Evolutionary conservation across 495 filamentous ascomycete species (phyloP), one percentile per base, ranked within the genome.

Genomic region (Podospora pseudocomata): DNA sequence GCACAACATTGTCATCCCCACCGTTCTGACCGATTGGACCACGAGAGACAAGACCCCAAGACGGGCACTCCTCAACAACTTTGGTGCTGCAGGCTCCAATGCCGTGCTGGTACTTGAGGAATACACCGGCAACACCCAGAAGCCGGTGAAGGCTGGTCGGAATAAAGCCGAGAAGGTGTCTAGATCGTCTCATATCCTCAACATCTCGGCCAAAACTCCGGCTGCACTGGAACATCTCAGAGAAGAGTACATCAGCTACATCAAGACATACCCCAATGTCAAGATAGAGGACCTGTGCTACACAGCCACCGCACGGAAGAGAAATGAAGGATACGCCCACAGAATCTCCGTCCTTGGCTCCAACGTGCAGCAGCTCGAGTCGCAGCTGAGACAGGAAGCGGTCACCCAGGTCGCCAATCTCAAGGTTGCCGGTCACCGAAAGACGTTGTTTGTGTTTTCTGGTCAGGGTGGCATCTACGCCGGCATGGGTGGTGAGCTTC

Each of bases 31-130:
- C 16, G 23, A 19, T 3, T 61, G 20, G 20, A 61, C 4, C 23
- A 27, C 20, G 20, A 27, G 6, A 28, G 16, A 18, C 59, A 61
- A 58, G 55, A 58, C 55, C 2, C 55, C 55, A 26, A 58, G 55
- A 26, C n/a, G 55, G n/a, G 55, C 55, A 7, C 55, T 58, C 9
- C n/a, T 61, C 7, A 61, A 61, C 59, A 61, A 61, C 59, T 61
- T 28, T 32, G 59, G 59, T 18, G 59, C 59, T 28, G 20, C 59
- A 5, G 59, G 59, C 59, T 28, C 23, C 59, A 61, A 61, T n/a
- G 59, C 59, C 16, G 20, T 27, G 3, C 59, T 61, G 5, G 11
- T 61, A 11, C 23, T 61, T 5, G 20, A 28, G 27, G 59, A 61
- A 20, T 58, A 26, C 39, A 49, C 39, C 39, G 39, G 39, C 39